Percentiles rank a stretch among this genome's conserved stretches.
Conservation (phyloP, 169 alveolate species). For the Cryptosporidium tyzzeri region DNA sequence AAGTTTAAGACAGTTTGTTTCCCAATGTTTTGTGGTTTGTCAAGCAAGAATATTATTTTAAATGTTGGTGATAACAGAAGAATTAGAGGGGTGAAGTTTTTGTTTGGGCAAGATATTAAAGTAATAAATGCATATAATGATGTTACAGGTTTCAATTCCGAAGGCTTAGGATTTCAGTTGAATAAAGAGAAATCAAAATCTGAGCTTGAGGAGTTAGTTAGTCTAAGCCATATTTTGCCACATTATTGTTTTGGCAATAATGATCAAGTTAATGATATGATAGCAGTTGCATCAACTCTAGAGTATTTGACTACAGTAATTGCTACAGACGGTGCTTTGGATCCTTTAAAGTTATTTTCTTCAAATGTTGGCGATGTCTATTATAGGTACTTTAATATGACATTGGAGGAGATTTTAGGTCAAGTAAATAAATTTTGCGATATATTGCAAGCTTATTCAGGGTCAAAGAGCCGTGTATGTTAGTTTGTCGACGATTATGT, state of each 20-base stretch:
- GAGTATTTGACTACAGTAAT: constrained; percentile 5
- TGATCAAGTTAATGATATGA: constrained; percentile 36
- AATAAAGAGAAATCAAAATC: background rate
- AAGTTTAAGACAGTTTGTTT: constrained; percentile 13
- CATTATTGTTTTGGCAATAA: background rate
- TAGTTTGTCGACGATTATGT: background rate
- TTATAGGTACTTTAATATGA: constrained; percentile 34
- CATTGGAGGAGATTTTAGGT: background rate
- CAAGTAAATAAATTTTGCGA: constrained; percentile 8
- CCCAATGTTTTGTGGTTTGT: constrained; percentile 69
- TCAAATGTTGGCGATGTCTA: constrained; percentile 14
- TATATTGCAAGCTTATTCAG: constrained; percentile 2
- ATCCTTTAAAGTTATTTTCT: constrained; percentile 16
- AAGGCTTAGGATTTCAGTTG: background rate
- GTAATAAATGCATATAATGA: background rate
- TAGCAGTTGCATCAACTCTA: constrained; percentile 41
- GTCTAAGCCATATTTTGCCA: background rate
- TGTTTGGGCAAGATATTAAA: constrained; percentile 32
- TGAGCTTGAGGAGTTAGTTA: background rate
- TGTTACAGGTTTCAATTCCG: background rate
- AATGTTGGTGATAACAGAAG: background rate
- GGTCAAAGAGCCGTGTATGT: constrained; percentile 26
- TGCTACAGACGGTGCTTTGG: constrained; percentile 1
- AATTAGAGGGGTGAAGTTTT: constrained; percentile 27
- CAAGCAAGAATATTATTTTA: constrained; percentile 45